Conservation (phyloP, 768 basidiomycete genomes). For the Kwoniella heveanensis region DNA sequence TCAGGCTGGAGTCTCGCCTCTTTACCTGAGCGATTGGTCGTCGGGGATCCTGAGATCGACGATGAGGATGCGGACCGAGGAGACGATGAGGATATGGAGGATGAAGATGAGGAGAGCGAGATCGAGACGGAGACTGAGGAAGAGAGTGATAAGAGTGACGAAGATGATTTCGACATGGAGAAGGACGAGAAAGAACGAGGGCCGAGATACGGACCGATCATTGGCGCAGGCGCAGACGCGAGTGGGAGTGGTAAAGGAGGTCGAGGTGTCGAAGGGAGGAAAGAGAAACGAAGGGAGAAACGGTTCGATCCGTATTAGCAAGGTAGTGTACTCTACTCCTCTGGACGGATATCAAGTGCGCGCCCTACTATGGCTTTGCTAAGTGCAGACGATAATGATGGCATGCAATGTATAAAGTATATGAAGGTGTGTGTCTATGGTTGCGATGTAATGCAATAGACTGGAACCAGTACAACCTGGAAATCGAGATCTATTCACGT, state of each 20-base stretch:
- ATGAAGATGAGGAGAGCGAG: conserved; percentile 41
- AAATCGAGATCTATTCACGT: neutral
- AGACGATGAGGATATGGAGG: conserved; percentile 31
- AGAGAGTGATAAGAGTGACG: conserved; percentile 15
- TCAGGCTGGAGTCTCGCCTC: conserved; percentile 49
- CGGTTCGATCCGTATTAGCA: conserved; percentile 20
- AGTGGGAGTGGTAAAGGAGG: neutral
- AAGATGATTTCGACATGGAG: conserved; percentile 27
- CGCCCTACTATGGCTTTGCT: no score
- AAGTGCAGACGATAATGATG: no score
- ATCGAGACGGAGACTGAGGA: conserved; percentile 40
- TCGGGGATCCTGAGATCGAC: conserved; percentile 49
- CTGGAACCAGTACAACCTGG: neutral
- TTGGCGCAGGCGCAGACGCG: conserved; percentile 9
- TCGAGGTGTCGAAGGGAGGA: conserved; percentile 12
- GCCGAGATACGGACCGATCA: conserved; percentile 29
- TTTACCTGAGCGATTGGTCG: conserved; percentile 27
- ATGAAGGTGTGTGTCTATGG: no score
- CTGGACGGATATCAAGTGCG: no score
- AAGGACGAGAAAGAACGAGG: conserved; percentile 14
- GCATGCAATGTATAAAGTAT: no score
- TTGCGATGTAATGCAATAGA: no score
- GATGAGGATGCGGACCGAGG: conserved; percentile 44
- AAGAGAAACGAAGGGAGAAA: conserved; percentile 26
- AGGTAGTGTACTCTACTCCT: no score